Evolutionary conservation across 352 stramenopile species (phyloP), one percentile per base, ranked within the genome.

Genomic region (Phytopythium aichiense): DNA sequence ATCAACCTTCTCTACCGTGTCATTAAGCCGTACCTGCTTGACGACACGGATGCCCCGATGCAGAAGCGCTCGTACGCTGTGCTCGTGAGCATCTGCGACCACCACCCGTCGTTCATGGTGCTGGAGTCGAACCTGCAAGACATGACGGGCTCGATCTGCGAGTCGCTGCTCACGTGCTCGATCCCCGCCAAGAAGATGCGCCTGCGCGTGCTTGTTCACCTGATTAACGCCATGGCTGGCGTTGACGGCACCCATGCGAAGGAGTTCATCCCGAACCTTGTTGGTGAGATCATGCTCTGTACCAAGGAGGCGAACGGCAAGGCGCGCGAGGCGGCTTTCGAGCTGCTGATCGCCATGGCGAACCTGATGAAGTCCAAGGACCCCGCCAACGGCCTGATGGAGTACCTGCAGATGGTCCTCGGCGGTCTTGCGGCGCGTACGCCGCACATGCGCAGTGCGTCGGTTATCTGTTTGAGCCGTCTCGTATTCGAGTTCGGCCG

Each of bases 241-340:
- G 74, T 95, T 48, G 72, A 91, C 56, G 69, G 71, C 43, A 61
- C 70, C 25, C 81, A 84, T 33, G 66, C 78, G 54, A 79, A 81
- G 49, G 79, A 97, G 59, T 69, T 98, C 20, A 89, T 97, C 58
- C 87, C 92, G 43, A 91, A 90, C 64, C 84, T 98, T 28, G 84
- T 98, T n/a, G 89, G 89, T 25, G 96, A 99, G 74, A 97, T 98
- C 54, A 89, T 99, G 58, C 76, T 99, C 23, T 98, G 94, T 70
- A 95, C 97, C 20, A 99, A 99, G 75, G 96, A 99, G 71, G 92
- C 92, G 13, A 99, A 99, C 61, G 91, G 83, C 42, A 98, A 98
- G 67, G 97, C 95, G 30, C 83, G 87, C 46, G 87, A 95, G 66
- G 85, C 84, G 16, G 87, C 87, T 22, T 95, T 95, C 46, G 85